Evolutionary conservation across 441 rosid genomes (phyloP).

Genomic region (Gossypium schwendimanii): DNA sequence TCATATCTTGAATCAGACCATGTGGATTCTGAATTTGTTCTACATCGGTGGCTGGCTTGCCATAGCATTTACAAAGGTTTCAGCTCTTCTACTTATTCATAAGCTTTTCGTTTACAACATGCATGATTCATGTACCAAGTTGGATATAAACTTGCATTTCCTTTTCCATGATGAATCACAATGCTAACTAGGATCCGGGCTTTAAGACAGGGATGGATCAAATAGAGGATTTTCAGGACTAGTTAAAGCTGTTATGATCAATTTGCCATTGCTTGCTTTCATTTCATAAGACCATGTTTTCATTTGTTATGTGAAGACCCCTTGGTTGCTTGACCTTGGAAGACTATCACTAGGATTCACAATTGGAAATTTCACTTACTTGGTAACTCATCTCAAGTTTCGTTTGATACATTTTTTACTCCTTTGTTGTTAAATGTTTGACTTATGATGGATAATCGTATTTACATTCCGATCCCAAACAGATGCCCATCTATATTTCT

Average conservation of each 20-base stretch:
- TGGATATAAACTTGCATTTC: background rate
- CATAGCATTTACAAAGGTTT: conserved; percentile 28
- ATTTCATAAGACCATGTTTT: background rate
- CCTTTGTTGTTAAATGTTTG: background rate
- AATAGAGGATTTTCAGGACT: background rate
- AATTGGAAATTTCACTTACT: conserved; percentile 19
- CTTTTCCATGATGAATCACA: background rate
- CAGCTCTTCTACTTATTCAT: background rate
- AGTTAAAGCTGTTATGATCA: background rate
- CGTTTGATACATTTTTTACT: background rate
- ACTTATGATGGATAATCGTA: background rate
- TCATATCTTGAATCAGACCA: conserved; percentile 23
- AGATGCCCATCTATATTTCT: conserved; percentile 29
- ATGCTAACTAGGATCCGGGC: background rate
- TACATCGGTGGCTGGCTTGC: conserved; percentile 36
- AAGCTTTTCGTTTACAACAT: background rate
- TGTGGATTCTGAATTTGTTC: conserved; percentile 25
- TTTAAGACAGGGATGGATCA: background rate
- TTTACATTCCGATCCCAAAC: background rate
- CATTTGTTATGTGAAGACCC: conserved; percentile 11
- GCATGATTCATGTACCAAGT: background rate
- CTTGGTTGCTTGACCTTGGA: conserved; percentile 26
- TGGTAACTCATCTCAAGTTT: conserved; percentile 11
- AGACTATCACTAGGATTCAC: conserved; percentile 27
- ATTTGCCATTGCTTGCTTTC: background rate